Base-by-base conservation (phyloP, 495 filamentous ascomycete species). In the Penicillium antarcticum region DNA sequence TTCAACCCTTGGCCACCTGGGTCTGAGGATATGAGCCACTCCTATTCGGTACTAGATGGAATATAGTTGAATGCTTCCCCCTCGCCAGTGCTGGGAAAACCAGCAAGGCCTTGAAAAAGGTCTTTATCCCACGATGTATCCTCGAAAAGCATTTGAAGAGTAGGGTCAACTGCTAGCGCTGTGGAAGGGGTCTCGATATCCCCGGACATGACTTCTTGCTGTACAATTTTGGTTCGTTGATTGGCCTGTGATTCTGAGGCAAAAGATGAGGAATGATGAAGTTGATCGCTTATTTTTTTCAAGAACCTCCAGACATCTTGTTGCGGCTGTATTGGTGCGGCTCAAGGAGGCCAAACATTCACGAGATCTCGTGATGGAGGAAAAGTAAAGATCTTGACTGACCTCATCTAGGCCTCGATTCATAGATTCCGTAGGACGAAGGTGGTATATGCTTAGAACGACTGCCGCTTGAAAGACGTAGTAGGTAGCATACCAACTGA, bases 91-190 rank as follows among this genome's bases (percentile, higher is more conserved):
- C 48, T 48, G 2, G 57, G 57, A 39, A 64, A 64, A 1, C 57
- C 55, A 26, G 57, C 11, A 1, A 60, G 29, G 1, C 54, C 57
- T 16, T 60, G 54, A 24, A 64, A 64, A 1, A 55, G 38, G 26
- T 56, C 55, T 8, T 48, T 52, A 5, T 53, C 43, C 49, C 51
- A 51, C 7, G 52, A 51, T 1, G 51, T 46, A 34, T 52, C 48
- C 24, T 63, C 50, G n/a, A 64, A 58, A 37, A 64, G 53, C 8
- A 58, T 52, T 34, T 58, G 60, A 43, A 58, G 43, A 5, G 57
- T 38, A 23, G 53, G 60, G 19, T 63, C 60, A 16, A 57, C 42
- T 1, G 53, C 45, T n/a, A 57, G 33, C 4, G 48, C 2, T 14
- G 48, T 32, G 10, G 48, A 38, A 6, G 38, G 50, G 1, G 41